Percentiles rank a stretch among this genome's conserved stretches.
Conservation (phyloP, 805 yeast genomes). For the Saccharomycopsis synnaedendra region DNA sequence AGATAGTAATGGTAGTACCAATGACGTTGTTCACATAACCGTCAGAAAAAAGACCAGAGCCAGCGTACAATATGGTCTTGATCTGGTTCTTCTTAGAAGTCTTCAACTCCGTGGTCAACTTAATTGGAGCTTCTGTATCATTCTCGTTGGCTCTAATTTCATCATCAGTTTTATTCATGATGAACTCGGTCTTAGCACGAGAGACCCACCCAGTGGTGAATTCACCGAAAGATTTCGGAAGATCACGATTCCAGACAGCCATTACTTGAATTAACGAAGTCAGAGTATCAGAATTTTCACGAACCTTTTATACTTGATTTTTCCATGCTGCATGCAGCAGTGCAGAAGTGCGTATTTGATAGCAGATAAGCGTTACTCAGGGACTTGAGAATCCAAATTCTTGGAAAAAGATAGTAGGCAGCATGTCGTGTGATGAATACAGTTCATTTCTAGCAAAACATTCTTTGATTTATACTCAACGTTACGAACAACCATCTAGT, state of each 20-base stretch:
- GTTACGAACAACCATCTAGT: no score
- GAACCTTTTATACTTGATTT: no score
- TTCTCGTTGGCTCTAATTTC: constrained; percentile 19
- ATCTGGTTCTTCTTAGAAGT: constrained; percentile 19
- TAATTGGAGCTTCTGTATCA: constrained; percentile 16
- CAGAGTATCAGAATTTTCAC: no score
- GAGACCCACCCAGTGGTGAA: constrained; percentile 31
- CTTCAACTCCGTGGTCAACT: constrained; percentile 10
- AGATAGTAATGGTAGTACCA: constrained; percentile 66
- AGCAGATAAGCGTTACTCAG: no score
- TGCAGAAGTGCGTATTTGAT: no score
- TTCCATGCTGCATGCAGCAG: no score
- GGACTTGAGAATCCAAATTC: no score
- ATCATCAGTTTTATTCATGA: constrained; percentile 25
- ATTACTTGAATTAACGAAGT: constrained; percentile 4
- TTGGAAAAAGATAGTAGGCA: no score
- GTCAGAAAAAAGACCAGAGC: constrained; percentile 89
- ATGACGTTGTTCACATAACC: constrained; percentile 87
- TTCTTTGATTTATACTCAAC: no score
- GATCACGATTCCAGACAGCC: constrained; percentile 30
- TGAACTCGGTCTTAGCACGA: constrained; percentile 32
- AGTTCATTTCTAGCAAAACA: no score
- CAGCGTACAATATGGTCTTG: constrained; percentile 72
- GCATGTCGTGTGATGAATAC: no score
- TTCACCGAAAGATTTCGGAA: constrained; percentile 32